Evolutionary conservation across 805 yeast species (phyloP).

Genomic region (Saccharomycopsis fermentans): DNA sequence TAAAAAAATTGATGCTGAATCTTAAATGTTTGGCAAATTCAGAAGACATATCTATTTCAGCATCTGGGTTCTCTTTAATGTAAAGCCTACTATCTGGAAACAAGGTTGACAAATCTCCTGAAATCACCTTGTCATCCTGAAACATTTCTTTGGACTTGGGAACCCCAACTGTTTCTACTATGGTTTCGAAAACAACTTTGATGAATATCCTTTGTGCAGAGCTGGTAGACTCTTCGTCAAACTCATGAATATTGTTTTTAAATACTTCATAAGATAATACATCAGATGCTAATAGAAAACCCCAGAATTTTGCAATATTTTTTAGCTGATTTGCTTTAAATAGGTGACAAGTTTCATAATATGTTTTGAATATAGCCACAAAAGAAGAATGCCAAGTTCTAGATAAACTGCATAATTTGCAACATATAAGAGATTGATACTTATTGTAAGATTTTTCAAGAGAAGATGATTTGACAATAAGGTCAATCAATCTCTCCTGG

Average conservation of each 20-base stretch:
- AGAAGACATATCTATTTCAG: conserved; percentile 19
- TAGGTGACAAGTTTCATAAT: conserved; percentile 51
- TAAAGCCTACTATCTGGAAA: conserved; percentile 40
- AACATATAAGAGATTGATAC: conserved; percentile 70
- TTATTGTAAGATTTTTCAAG: conserved; percentile 84
- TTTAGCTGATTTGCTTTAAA: conserved; percentile 65
- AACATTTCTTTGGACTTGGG: conserved; percentile 35
- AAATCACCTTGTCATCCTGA: conserved; percentile 33
- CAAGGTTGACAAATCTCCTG: conserved; percentile 43
- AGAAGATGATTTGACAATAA: conserved; percentile 37
- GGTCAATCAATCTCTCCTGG: conserved; percentile 15
- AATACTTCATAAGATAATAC: conserved; percentile 56
- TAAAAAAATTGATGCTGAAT: conserved; percentile 82
- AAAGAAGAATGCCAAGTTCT: conserved; percentile 51
- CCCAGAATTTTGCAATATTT: conserved; percentile 78
- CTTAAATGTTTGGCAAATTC: conserved; percentile 44
- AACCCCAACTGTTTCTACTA: conserved; percentile 69
- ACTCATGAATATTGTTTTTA: conserved; percentile 22
- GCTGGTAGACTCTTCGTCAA: conserved; percentile 67
- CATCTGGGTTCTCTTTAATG: conserved; percentile 22
- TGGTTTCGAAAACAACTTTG: conserved; percentile 69
- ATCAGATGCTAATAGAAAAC: conserved; percentile 67
- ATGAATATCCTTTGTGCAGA: conserved; percentile 72
- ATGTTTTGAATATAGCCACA: conserved; percentile 39
- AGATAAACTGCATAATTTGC: conserved; percentile 44